Evolutionary conservation across 768 basidiomycete species (phyloP).

Genomic region (Lentinula sp.): DNA sequence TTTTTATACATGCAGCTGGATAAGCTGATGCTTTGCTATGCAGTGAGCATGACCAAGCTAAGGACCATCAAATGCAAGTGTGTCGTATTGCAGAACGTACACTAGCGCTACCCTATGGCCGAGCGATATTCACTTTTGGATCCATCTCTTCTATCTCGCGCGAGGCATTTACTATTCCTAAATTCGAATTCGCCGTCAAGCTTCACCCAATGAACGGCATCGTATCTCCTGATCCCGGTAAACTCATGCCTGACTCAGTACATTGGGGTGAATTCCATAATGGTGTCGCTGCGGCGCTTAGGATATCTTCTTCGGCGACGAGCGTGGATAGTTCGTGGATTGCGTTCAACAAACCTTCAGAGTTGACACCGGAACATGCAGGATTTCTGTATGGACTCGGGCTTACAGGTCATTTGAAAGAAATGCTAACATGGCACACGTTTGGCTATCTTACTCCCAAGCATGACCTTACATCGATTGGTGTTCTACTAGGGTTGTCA

Average conservation of each 20-base stretch:
- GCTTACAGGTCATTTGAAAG: constrained; percentile 83
- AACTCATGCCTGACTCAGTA: constrained; percentile 64
- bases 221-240: constrained; percentile 62
- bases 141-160: constrained; percentile 69
- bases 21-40: background rate
- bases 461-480: constrained; percentile 93
- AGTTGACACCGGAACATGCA: constrained; percentile 91
- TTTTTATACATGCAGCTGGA: too few relatives aligned
- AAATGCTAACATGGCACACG: constrained; percentile 92
- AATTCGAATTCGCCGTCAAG: constrained; percentile 69
- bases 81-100: constrained; percentile 82
- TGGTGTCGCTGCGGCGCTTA: constrained; percentile 88
- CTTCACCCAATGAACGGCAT: constrained; percentile 68
- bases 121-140: constrained; percentile 89
- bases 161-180: constrained; percentile 76
- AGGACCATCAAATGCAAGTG: constrained; percentile 80
- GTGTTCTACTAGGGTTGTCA: constrained; percentile 87
- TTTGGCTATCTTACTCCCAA: constrained; percentile 94
- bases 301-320: constrained; percentile 67
- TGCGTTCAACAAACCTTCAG: constrained; percentile 88
- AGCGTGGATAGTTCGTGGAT: constrained; percentile 94
- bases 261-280: constrained; percentile 99
- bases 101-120: constrained; percentile 83
- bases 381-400: constrained; percentile 93
- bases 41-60: constrained; percentile 84